Base-by-base conservation (phyloP, 352 stramenopile species). In the Blastocystis sp. region DNA sequence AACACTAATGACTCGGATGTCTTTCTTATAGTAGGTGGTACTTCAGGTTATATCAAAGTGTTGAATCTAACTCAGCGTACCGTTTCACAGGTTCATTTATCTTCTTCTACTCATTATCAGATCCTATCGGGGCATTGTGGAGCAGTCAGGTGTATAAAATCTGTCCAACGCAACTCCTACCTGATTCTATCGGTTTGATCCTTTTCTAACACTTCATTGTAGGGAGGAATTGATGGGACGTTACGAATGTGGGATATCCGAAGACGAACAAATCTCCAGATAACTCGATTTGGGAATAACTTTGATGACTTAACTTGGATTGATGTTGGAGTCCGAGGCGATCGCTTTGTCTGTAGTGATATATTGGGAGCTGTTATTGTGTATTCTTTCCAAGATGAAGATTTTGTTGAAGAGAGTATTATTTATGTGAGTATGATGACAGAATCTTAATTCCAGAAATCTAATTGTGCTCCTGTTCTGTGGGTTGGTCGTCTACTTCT, bases 191-290 rank as follows among this genome's bases (percentile, higher is more conserved):
- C 71, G 0, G 71, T 83, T 83, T 49, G 1, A 16, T 14, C 0
- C 35, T 3, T 35, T 56, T 29, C 1, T 49, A 5, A 9, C 14
- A 16, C 24, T 66, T 14, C 29, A 12, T 27, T 24, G 14, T 24
- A 83, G 71, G 71, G 71, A 83, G 66, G 71, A 35, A 16, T 56
- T 4, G 71, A 83, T 54, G 43, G 51, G 7, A 66, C 71, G 6
- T 39, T 83, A n/a, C 71, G 71, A 6, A 19, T 83, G 11, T 83
- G 71, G 71, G 71, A 83, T 46, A 83, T 83, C 49, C 49, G 51
- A 21, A 83, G 49, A 49, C 27, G 11, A 21, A 67, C 21, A 42
- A 35, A 42, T 21, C 51, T 59, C 24, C 37, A 39, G 1, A 42
- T 83, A 2, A 65, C 66, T 32, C 29, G 16, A 21, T 19, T 65